phyloP scores from a whole-genome alignment of 257 asterid species.

The Verbascum thapsus region DNA sequence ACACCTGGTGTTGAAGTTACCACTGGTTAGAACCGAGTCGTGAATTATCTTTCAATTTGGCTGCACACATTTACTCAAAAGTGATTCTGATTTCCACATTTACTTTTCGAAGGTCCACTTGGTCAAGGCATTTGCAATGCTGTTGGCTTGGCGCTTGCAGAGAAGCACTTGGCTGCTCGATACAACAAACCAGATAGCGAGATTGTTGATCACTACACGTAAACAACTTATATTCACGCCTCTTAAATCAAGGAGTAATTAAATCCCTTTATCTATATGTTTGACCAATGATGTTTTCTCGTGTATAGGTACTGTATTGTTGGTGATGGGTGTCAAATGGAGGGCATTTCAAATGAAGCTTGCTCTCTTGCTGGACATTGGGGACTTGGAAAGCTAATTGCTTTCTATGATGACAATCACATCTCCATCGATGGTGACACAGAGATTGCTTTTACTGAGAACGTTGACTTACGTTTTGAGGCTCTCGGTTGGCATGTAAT shows the following conservation, averaged over 20 bases:
- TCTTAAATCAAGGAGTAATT: not conserved
- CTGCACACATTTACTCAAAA: no score
- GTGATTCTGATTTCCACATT: slow-evolving; percentile 22
- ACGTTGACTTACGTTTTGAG: slow-evolving; percentile 77
- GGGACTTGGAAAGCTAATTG: slow-evolving; percentile 97
- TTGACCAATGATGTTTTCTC: slow-evolving; percentile 21
- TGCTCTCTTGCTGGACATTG: slow-evolving; percentile 97
- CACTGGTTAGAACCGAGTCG: slow-evolving; percentile 48
- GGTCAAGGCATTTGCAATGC: slow-evolving; percentile 91
- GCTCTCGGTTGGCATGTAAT: slow-evolving; percentile 96
- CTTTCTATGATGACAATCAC: slow-evolving; percentile 91
- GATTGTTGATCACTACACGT: slow-evolving; percentile 86
- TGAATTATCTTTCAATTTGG: not conserved
- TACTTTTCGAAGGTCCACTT: slow-evolving; percentile 64
- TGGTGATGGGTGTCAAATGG: slow-evolving; percentile 96
- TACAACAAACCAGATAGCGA: slow-evolving; percentile 69
- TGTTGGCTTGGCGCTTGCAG: slow-evolving; percentile 83
- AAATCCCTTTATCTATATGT: not conserved
- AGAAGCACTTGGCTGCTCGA: slow-evolving; percentile 81
- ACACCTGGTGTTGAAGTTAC: slow-evolving; percentile 81
- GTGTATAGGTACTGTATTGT: slow-evolving; percentile 50
- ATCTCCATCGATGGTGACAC: slow-evolving; percentile 97
- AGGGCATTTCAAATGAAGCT: slow-evolving; percentile 91
- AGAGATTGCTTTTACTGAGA: slow-evolving; percentile 94
- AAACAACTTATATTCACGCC: slow-evolving; percentile 18